Evolutionary conservation across 352 stramenopile genomes (phyloP).

Genomic region (Phytophthora uliginosa): DNA sequence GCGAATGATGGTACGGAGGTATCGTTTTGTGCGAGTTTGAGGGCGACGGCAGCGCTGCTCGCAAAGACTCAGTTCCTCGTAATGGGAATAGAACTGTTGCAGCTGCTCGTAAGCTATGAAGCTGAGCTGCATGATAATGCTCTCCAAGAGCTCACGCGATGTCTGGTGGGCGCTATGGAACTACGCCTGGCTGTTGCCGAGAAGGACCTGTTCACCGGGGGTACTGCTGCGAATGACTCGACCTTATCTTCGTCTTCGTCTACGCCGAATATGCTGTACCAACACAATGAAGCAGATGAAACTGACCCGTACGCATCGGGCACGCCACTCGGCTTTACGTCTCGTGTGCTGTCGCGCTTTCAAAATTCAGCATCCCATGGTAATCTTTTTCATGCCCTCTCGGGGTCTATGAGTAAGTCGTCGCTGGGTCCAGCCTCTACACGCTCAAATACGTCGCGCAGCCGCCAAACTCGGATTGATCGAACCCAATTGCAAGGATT

Average conservation of each 20-base stretch:
- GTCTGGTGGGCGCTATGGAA: slow-evolving; percentile 64
- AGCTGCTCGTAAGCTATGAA: slow-evolving; percentile 76
- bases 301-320: slow-evolving; percentile 25
- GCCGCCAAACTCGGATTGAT: slow-evolving; percentile 38
- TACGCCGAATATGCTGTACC: slow-evolving; percentile 37
- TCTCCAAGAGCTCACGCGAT: slow-evolving; percentile 70
- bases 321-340: slow-evolving; percentile 61
- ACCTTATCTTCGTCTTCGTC: slow-evolving; percentile 33
- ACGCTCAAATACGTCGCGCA: slow-evolving; percentile 16
- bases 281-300: slow-evolving; percentile 15
- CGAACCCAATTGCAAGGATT: slow-evolving; percentile 46
- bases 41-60: slow-evolving; percentile 46
- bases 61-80: slow-evolving; percentile 79
- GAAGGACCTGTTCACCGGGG: slow-evolving; percentile 53
- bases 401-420: slow-evolving; percentile 44
- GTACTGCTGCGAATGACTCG: slow-evolving; percentile 27
- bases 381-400: slow-evolving; percentile 70
- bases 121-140: slow-evolving; percentile 48
- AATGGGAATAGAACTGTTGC: slow-evolving; percentile 78
- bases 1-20: slow-evolving; percentile 12
- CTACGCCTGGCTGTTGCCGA: slow-evolving; percentile 65
- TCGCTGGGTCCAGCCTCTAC: slow-evolving; percentile 10
- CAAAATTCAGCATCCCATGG: slow-evolving; percentile 59
- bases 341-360: slow-evolving; percentile 81
- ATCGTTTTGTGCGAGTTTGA: slow-evolving; percentile 35